These are phyloP conservation scores for Hamigera avellanea DNA, from an alignment of 495 filamentous ascomycete genomes.

Conservation along the genomic window DNA sequence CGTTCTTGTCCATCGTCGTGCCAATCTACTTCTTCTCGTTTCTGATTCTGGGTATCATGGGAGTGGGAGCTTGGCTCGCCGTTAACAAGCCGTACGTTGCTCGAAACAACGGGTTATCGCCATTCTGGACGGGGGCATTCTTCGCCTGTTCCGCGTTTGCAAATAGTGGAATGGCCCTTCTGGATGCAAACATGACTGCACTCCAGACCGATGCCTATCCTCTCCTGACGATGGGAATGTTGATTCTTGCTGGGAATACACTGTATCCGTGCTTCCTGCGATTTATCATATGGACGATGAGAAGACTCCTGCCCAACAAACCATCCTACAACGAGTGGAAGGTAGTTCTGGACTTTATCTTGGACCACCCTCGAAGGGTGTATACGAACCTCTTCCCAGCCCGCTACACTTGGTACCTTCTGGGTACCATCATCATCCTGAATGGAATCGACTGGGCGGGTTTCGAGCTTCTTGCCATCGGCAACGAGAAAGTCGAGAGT, in stretches of 20 bases:
- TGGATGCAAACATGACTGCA: conserved; percentile 64
- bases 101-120: conserved; percentile 54
- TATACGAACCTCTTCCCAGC: conserved; percentile 79
- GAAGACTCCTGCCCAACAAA: conserved; percentile 31
- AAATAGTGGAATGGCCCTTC: conserved; percentile 75
- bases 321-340: conserved; percentile 36
- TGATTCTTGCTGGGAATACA: conserved; percentile 83
- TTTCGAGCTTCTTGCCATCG: conserved; percentile 71
- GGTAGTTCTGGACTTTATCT: conserved; percentile 66
- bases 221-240: conserved; percentile 59
- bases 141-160: conserved; percentile 63
- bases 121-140: conserved; percentile 41
- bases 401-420: conserved; percentile 69
- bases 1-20: conserved; percentile 58
- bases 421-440: conserved; percentile 57
- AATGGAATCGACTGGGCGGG: conserved; percentile 74
- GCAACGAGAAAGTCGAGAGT: conserved; percentile 48
- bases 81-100: conserved; percentile 45
- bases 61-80: conserved; percentile 61
- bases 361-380: conserved; percentile 62
- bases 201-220: conserved; percentile 39
- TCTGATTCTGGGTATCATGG: conserved; percentile 59
- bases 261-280: conserved; percentile 68
- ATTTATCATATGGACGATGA: conserved; percentile 59
- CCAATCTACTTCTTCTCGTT: conserved; percentile 63